A percentile compares a stretch with the other conserved stretches of the same genome.
Evolutionary conservation across 805 yeast genomes (phyloP).

Genomic region (Candida coquimbonensis): DNA sequence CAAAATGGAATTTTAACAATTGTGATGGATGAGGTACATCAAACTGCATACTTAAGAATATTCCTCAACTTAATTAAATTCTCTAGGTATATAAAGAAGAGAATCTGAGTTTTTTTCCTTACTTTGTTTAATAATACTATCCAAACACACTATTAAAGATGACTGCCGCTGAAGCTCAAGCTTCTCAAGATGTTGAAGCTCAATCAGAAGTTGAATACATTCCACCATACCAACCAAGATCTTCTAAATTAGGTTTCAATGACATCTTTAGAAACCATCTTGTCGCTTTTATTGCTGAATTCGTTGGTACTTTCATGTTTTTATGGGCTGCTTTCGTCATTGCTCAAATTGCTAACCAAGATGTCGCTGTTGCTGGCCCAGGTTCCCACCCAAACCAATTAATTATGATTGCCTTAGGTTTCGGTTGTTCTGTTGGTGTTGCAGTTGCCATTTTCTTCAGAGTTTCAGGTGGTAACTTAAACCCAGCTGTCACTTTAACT

Average conservation of each 20-base stretch:
- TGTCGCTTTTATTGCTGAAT: conserved; percentile 72
- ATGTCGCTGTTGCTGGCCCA: conserved; percentile 24
- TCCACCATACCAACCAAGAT: conserved; percentile 30
- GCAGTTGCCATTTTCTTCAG: conserved; percentile 62
- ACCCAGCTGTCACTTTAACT: conserved; percentile 81
- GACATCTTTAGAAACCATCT: conserved; percentile 50
- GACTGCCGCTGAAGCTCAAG: conserved; percentile 9
- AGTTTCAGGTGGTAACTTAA: conserved; percentile 83
- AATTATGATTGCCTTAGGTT: conserved; percentile 78
- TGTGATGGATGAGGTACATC: too few relatives aligned
- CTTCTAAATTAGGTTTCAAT: conserved; percentile 27
- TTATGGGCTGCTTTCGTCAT: conserved; percentile 75
- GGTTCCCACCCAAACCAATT: conserved; percentile 61
- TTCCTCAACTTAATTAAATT: too few relatives aligned
- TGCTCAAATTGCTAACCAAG: conserved; percentile 76
- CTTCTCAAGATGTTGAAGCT: conserved; percentile 30
- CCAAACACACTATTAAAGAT: not conserved
- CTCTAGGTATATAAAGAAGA: too few relatives aligned
- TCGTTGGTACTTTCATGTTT: conserved; percentile 80
- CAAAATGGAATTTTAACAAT: too few relatives aligned
- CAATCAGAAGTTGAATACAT: conserved; percentile 32
- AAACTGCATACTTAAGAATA: too few relatives aligned
- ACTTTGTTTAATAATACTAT: not conserved
- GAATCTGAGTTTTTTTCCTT: too few relatives aligned
- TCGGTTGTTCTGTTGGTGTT: conserved; percentile 80